These are phyloP conservation scores for Eimeria praecox DNA, from an alignment of 169 alveolate genomes.

Conservation along the genomic window DNA sequence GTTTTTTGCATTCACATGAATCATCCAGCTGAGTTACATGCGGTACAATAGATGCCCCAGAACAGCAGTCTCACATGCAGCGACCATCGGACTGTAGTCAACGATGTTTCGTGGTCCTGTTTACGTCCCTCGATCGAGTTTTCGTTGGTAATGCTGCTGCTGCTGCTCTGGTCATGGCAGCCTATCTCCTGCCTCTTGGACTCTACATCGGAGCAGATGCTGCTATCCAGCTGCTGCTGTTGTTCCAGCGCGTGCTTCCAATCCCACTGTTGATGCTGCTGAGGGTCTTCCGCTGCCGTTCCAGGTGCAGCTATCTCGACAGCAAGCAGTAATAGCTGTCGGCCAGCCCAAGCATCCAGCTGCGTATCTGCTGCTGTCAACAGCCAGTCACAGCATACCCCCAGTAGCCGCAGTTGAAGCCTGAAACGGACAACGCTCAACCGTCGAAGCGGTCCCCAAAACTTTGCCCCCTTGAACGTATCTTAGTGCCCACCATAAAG, in stretches of 20 bases:
- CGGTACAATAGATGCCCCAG: background rate
- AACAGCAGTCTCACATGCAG: conserved; percentile 72
- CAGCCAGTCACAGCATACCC: conserved; percentile 66
- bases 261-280: conserved; percentile 58
- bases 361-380: conserved; percentile 74
- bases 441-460: background rate
- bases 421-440: background rate
- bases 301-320: conserved; percentile 80
- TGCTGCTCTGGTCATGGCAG: background rate
- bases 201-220: background rate
- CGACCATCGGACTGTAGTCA: conserved; percentile 78
- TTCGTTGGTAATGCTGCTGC: conserved; percentile 22
- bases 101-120: background rate
- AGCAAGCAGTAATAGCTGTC: conserved; percentile 75
- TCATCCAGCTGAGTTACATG: background rate
- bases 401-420: conserved; percentile 68
- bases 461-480: background rate
- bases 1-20: background rate
- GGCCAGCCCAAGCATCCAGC: conserved; percentile 77
- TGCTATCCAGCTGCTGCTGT: conserved; percentile 16
- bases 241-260: conserved; percentile 38
- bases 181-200: conserved; percentile 22
- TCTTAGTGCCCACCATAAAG: background rate
- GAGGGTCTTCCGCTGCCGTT: conserved; percentile 70
- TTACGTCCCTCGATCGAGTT: background rate